Conservation (phyloP, 805 yeast species). For the Wickerhamiella sergipiensis region DNA sequence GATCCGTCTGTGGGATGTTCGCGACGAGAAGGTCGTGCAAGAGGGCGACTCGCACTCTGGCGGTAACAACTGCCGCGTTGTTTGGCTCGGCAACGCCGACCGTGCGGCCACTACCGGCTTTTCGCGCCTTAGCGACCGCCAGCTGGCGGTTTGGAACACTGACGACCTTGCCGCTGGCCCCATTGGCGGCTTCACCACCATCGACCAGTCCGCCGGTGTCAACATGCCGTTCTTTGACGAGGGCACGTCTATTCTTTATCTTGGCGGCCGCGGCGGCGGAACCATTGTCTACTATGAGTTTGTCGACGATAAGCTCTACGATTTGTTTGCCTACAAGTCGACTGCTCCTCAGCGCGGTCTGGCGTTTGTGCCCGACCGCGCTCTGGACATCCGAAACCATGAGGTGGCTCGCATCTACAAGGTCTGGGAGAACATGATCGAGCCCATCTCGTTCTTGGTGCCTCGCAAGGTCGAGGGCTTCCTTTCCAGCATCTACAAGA, state of each 20-base stretch:
- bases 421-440: conserved; percentile 69
- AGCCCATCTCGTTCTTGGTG: conserved; percentile 83
- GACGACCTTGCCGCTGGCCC: conserved; percentile 64
- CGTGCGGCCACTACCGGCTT: conserved; percentile 90
- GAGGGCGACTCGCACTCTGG: conserved; percentile 90
- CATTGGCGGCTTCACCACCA: conserved; percentile 71
- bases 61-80: conserved; percentile 77
- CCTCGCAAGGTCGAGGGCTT: conserved; percentile 91
- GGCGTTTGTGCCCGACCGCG: conserved; percentile 74
- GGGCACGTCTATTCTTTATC: conserved; percentile 60
- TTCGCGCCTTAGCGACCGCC: conserved; percentile 84
- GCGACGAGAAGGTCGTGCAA: conserved; percentile 55
- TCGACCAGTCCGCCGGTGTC: conserved; percentile 88
- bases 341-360: conserved; percentile 93
- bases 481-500: conserved; percentile 87
- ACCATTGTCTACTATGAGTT: conserved; percentile 89
- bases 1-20: conserved; percentile 82
- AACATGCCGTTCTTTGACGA: conserved; percentile 84
- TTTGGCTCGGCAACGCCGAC: conserved; percentile 81
- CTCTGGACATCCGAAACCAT: conserved; percentile 65
- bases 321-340: conserved; percentile 79
- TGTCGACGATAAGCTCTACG: conserved; percentile 68
- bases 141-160: conserved; percentile 87
- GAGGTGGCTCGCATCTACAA: conserved; percentile 76
- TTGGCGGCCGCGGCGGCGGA: conserved; percentile 98